These are phyloP conservation scores for Pleurotus eryngii DNA, from an alignment of 768 basidiomycete species.

Conservation along the genomic window DNA sequence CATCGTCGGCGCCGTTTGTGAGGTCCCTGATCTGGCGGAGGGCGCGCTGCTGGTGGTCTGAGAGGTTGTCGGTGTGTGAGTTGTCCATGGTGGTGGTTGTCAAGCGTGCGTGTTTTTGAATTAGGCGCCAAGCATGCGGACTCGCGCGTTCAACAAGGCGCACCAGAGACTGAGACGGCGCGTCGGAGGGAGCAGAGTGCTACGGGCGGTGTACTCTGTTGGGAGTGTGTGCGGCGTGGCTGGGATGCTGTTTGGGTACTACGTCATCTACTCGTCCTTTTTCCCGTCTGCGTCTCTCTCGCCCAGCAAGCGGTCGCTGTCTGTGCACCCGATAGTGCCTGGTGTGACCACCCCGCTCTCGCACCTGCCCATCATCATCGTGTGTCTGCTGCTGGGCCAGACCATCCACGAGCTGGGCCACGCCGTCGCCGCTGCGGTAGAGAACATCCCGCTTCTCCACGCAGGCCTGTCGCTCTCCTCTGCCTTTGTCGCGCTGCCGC, in stretches of 20 bases:
- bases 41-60: slow-evolving; percentile 25
- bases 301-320: background rate
- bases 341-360: slow-evolving; percentile 76
- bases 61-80: no score
- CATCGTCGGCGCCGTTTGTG: slow-evolving; percentile 57
- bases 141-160: no score
- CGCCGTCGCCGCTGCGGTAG: slow-evolving; percentile 72
- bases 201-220: no score
- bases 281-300: background rate
- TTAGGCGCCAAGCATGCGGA: no score
- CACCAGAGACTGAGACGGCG: no score
- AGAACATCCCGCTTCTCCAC: slow-evolving; percentile 57
- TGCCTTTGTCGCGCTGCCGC: slow-evolving; percentile 58
- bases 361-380: slow-evolving; percentile 64
- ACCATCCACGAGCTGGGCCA: slow-evolving; percentile 82
- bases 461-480: slow-evolving; percentile 69
- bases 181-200: no score
- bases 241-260: slow-evolving; percentile 45
- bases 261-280: slow-evolving; percentile 24
- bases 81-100: no score
- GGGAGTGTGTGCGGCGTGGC: slow-evolving; percentile 33
- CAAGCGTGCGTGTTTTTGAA: no score
- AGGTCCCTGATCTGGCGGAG: slow-evolving; percentile 51
- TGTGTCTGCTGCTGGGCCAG: slow-evolving; percentile 62
- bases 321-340: slow-evolving; percentile 54